Conservation (phyloP, 768 basidiomycete species). For the Russula olivacea region DNA sequence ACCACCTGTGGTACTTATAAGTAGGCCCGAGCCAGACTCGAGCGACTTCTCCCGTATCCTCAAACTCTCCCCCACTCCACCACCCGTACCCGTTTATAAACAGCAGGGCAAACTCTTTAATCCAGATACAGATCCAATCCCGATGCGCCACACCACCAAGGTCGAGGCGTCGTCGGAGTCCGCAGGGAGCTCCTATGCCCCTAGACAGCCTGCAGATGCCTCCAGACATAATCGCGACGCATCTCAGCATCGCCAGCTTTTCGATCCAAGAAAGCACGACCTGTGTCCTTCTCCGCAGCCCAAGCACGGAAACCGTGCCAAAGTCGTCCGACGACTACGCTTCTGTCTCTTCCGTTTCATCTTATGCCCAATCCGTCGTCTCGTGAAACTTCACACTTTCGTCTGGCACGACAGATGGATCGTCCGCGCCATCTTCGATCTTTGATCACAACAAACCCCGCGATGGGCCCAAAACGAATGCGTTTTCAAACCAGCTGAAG, state of each 20-base stretch:
- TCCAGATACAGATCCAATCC: constrained; percentile 64
- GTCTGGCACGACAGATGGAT: constrained; percentile 66
- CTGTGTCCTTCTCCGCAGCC: constrained; percentile 67
- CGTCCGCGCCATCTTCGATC: constrained; percentile 63
- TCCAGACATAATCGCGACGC: constrained; percentile 34
- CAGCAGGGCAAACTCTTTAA: constrained; percentile 55
- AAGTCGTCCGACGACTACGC: constrained; percentile 64
- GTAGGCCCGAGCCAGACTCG: too few relatives aligned
- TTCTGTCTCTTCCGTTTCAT: constrained; percentile 70
- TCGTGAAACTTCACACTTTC: constrained; percentile 71
- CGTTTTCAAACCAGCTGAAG: constrained; percentile 71
- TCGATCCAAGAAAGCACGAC: constrained; percentile 91
- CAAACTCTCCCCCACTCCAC: constrained; percentile 45
- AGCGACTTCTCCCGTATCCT: too few relatives aligned
- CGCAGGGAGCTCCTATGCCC: constrained; percentile 45
- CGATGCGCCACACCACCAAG: constrained; percentile 52
- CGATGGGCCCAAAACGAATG: constrained; percentile 50
- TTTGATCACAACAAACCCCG: constrained; percentile 53
- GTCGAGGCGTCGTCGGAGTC: constrained; percentile 60
- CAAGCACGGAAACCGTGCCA: constrained; percentile 49
- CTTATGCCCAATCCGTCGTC: constrained; percentile 61
- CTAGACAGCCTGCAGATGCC: constrained; percentile 33
- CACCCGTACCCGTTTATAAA: constrained; percentile 31
- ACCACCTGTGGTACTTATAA: too few relatives aligned
- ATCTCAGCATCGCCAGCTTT: constrained; percentile 51